phyloP scores from a whole-genome alignment of 768 basidiomycete species.

The Boletus rubescentipes region DNA sequence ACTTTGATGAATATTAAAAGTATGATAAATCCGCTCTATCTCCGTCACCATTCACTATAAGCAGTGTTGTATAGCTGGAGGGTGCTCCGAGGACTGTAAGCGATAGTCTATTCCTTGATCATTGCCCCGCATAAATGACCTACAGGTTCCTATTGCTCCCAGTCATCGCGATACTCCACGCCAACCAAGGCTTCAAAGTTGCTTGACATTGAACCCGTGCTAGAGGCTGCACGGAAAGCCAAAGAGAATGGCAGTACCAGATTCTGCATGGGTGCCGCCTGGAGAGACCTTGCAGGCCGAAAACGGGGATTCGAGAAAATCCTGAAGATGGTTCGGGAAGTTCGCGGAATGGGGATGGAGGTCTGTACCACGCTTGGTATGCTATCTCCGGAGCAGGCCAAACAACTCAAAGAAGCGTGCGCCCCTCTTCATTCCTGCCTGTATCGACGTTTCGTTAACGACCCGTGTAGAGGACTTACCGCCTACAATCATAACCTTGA shows the following conservation, averaged over 20 bases:
- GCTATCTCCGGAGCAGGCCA: constrained; percentile 91
- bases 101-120: constrained; percentile 1
- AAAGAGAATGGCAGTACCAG: constrained; percentile 96
- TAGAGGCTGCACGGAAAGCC: constrained; percentile 89
- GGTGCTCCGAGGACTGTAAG: constrained; percentile 94
- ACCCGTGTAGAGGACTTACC: constrained; percentile 68
- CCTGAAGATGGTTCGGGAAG: constrained; percentile 85
- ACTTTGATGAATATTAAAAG: constrained; percentile 99
- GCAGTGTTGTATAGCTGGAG: constrained; percentile 62
- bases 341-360: constrained; percentile 97
- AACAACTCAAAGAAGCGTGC: constrained; percentile 89
- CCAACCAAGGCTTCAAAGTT: constrained; percentile 86
- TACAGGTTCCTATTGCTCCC: constrained; percentile 93
- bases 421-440: constrained; percentile 26
- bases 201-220: constrained; percentile 86
- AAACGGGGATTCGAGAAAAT: constrained; percentile 94
- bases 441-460: background rate
- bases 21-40: constrained; percentile 41
- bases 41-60: constrained; percentile 11
- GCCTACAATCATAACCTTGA: constrained; percentile 99
- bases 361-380: constrained; percentile 99
- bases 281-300: constrained; percentile 91
- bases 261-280: constrained; percentile 99
- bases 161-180: constrained; percentile 91
- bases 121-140: background rate